These are phyloP conservation scores for Periconia sp. DNA, from an alignment of 2,329 filamentous ascomycete species.

Conservation along the genomic window DNA sequence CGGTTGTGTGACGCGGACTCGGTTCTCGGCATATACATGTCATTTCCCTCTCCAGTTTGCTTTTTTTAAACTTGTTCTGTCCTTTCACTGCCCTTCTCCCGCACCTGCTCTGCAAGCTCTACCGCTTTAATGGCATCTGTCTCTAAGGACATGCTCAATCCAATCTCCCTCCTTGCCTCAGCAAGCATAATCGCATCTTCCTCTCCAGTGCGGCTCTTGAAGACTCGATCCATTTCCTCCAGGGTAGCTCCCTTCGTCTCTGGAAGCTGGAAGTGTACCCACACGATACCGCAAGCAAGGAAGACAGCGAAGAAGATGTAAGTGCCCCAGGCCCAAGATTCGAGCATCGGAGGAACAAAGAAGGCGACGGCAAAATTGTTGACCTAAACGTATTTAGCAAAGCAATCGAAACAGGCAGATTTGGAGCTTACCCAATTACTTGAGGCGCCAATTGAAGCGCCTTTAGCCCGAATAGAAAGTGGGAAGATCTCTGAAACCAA, in stretches of 20 bases:
- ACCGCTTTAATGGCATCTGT: constrained; percentile 28
- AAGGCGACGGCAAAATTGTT: constrained; percentile 49
- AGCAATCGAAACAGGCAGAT: not conserved
- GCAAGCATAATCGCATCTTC: constrained; percentile 35
- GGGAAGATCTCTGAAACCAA: constrained; percentile 44
- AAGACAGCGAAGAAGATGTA: constrained; percentile 48
- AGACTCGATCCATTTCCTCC: constrained; percentile 39
- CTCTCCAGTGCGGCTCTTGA: constrained; percentile 29
- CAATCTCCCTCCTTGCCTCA: constrained; percentile 31
- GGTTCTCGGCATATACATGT: too few species aligned
- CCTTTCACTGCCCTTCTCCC: constrained; percentile 21
- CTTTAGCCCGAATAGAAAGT: constrained; percentile 45
- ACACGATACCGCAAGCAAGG: constrained; percentile 28
- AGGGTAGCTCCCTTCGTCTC: constrained; percentile 36
- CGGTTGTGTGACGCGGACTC: too few species aligned
- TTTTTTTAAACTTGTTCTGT: constrained; percentile 22
- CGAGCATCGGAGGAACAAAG: constrained; percentile 42
- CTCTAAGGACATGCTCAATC: constrained; percentile 28
- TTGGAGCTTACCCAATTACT: constrained; percentile 40
- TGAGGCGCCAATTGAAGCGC: constrained; percentile 42
- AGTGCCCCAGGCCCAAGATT: constrained; percentile 41
- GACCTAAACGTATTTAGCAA: constrained; percentile 15
- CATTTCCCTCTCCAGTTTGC: too few species aligned
- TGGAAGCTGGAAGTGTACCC: constrained; percentile 33
- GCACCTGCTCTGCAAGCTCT: constrained; percentile 18